Conservation (phyloP, 495 filamentous ascomycete genomes). For the Elasticomyces elasticus region DNA sequence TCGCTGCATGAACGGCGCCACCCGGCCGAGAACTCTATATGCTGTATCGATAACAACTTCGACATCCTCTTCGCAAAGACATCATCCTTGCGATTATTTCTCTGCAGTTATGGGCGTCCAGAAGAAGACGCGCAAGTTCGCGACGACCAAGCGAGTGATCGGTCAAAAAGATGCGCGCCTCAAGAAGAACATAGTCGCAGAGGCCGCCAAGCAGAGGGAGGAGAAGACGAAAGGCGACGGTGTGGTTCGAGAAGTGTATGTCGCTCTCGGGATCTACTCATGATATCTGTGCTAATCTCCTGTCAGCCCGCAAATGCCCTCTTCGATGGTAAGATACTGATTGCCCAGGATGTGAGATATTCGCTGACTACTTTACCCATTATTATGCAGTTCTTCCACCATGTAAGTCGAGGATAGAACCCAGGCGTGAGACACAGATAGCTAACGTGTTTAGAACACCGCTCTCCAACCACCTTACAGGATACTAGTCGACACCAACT, state of each 20-base stretch:
- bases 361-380: too few species aligned
- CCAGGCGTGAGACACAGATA: too few species aligned
- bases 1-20: too few species aligned
- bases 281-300: not conserved
- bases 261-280: not conserved
- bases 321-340: slow-evolving; percentile 41
- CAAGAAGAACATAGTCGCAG: slow-evolving; percentile 43
- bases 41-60: not conserved
- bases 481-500: slow-evolving; percentile 81
- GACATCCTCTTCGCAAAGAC: not conserved
- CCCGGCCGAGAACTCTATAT: too few species aligned
- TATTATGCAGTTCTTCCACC: slow-evolving; percentile 93
- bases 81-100: not conserved
- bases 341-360: too few species aligned
- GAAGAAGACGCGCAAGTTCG: slow-evolving; percentile 44
- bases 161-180: slow-evolving; percentile 41
- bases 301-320: slow-evolving; percentile 45
- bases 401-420: too few species aligned
- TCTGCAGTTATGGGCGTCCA: slow-evolving; percentile 31
- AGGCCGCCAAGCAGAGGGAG: slow-evolving; percentile 42
- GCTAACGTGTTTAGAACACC: too few species aligned
- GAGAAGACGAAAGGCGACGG: slow-evolving; percentile 46
- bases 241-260: slow-evolving; percentile 57
- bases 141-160: slow-evolving; percentile 40
- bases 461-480: slow-evolving; percentile 83